These are phyloP conservation scores for Helichrysum umbraculigerum DNA, from an alignment of 129 eudicot species.

Conservation along the genomic window DNA sequence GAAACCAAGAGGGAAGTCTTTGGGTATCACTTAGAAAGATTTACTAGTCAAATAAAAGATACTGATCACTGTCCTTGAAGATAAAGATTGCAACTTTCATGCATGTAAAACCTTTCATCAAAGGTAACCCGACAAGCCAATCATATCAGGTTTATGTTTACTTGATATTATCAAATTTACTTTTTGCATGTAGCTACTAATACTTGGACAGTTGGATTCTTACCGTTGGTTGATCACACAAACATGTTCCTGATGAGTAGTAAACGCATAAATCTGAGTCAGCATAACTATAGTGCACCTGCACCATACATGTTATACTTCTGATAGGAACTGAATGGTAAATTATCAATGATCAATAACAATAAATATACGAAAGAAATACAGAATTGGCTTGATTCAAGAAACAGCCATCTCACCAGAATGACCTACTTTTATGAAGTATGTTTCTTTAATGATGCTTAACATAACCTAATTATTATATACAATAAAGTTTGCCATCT, in stretches of 20 bases:
- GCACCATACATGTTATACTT: neutral
- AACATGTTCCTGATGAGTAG: neutral
- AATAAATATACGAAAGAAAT: neutral
- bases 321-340: too few relatives aligned
- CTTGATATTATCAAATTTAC: neutral
- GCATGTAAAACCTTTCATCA: neutral
- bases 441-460: neutral
- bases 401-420: neutral
- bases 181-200: neutral
- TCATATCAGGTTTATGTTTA: neutral
- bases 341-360: neutral
- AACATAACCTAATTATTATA: neutral
- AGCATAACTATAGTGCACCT: neutral
- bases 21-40: neutral
- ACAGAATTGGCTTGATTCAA: neutral
- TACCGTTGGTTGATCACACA: neutral
- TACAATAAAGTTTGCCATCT: neutral
- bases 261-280: neutral
- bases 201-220: neutral
- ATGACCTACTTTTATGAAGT: neutral
- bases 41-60: neutral
- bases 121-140: constrained; percentile 3
- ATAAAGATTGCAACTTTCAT: neutral
- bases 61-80: neutral
- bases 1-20: constrained; percentile 19